Evolutionary conservation across 768 basidiomycete species (phyloP).

Genomic region (Boletellus ananiceps): DNA sequence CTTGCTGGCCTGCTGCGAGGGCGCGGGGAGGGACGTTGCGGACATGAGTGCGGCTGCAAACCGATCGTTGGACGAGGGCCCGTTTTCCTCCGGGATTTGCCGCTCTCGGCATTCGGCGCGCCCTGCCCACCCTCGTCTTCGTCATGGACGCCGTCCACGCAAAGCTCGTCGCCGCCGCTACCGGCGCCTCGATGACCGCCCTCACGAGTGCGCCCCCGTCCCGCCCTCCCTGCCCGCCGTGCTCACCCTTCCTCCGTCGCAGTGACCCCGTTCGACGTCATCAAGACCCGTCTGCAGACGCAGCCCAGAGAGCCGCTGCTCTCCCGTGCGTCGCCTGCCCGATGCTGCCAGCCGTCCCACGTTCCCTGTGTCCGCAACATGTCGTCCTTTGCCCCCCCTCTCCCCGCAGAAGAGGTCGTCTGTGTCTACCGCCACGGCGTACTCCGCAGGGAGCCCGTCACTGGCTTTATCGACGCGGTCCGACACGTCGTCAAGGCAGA

Average conservation of each 20-base stretch:
- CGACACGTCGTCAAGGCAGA: constrained; percentile 75
- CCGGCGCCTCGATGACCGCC: constrained; percentile 76
- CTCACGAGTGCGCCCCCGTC: constrained; percentile 62
- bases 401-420: constrained; percentile 60
- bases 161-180: constrained; percentile 74
- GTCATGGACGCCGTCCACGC: constrained; percentile 71
- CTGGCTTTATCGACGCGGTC: constrained; percentile 83
- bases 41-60: constrained; percentile 22
- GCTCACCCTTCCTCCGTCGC: constrained; percentile 6
- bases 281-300: constrained; percentile 95
- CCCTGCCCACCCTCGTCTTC: background rate
- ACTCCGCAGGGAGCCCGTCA: constrained; percentile 66
- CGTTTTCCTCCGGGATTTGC: constrained; percentile 22
- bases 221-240: background rate
- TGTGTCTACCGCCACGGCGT: constrained; percentile 77
- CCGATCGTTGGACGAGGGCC: constrained; percentile 2
- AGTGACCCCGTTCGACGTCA: constrained; percentile 99
- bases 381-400: constrained; percentile 64
- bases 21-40: constrained; percentile 50
- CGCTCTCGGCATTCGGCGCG: constrained; percentile 9
- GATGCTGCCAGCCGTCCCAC: constrained; percentile 64
- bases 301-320: constrained; percentile 60
- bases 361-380: constrained; percentile 64
- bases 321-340: constrained; percentile 48
- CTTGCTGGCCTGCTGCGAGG: constrained; percentile 74